Conservation (phyloP, 2,329 filamentous ascomycete genomes). For the Phoma sp. region DNA sequence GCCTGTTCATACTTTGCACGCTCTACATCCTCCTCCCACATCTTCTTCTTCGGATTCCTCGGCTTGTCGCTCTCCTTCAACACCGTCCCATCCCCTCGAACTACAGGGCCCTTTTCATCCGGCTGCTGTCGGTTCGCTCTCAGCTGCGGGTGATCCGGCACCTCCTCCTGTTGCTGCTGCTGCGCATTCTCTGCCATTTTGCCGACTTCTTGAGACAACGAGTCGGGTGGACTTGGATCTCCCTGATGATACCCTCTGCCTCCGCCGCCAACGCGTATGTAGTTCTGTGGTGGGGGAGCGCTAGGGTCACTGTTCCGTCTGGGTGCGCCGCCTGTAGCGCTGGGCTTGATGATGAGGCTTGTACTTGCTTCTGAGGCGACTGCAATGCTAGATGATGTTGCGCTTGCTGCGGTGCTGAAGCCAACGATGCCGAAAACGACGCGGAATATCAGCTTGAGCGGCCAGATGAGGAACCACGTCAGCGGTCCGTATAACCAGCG, state of each 20-base stretch:
- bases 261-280: conserved; percentile 58
- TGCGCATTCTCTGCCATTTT: conserved; percentile 51
- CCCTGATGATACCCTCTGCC: conserved; percentile 53
- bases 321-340: conserved; percentile 49
- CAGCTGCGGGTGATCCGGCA: conserved; percentile 33
- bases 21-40: conserved; percentile 61
- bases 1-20: conserved; percentile 37
- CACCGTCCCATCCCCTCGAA: conserved; percentile 55
- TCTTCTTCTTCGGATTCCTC: conserved; percentile 66
- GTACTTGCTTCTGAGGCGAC: conserved; percentile 29
- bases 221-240: conserved; percentile 45
- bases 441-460: conserved; percentile 71
- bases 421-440: conserved; percentile 63
- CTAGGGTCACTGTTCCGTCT: conserved; percentile 36
- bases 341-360: conserved; percentile 54
- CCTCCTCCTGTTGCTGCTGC: conserved; percentile 26
- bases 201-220: conserved; percentile 51
- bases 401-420: conserved; percentile 51
- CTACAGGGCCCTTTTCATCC: conserved; percentile 42
- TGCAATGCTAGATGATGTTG: conserved; percentile 26
- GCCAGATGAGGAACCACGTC: conserved; percentile 88
- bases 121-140: conserved; percentile 30
- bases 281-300: conserved; percentile 38
- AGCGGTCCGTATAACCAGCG: conserved; percentile 85
- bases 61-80: conserved; percentile 50